phyloP scores from a whole-genome alignment of 2,329 filamentous ascomycete species.

The Aspergillus sp. region DNA sequence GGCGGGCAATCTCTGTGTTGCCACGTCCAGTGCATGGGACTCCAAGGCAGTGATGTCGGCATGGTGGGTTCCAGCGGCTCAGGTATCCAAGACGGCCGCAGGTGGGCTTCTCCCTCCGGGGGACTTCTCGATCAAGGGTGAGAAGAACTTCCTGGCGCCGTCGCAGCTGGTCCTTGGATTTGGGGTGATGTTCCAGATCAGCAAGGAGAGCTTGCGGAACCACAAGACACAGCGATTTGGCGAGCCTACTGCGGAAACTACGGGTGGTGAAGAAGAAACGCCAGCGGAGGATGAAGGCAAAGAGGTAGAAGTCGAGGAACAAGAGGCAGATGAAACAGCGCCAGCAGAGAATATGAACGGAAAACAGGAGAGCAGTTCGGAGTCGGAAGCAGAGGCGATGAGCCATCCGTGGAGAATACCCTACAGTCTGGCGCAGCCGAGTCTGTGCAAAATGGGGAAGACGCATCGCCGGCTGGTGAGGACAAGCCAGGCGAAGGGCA shows the following conservation, averaged over 20 bases:
- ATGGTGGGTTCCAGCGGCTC: conserved; percentile 87
- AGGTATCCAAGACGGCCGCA: conserved; percentile 77
- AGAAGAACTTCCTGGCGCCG: conserved; percentile 85
- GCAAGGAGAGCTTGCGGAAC: conserved; percentile 71
- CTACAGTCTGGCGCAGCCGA: conserved; percentile 11
- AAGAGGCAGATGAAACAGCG: conserved; percentile 17
- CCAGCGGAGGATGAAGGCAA: conserved; percentile 14
- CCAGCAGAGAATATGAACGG: conserved; percentile 17
- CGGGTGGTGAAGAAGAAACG: conserved; percentile 13
- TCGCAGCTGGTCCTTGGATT: conserved; percentile 81
- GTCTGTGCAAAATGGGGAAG: conserved; percentile 13
- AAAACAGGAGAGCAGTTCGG: conserved; percentile 14
- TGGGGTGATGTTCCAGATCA: conserved; percentile 78
- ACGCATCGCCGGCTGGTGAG: conserved; percentile 16
- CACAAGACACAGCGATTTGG: conserved; percentile 65
- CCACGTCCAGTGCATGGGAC: conserved; percentile 86
- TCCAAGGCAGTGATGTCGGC: conserved; percentile 92
- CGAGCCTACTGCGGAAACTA: conserved; percentile 13
- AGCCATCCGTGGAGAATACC: conserved; percentile 8
- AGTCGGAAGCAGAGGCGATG: conserved; percentile 11
- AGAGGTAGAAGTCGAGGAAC: conserved; percentile 2
- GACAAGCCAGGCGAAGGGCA: conserved; percentile 23
- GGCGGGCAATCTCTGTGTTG: conserved; percentile 75
- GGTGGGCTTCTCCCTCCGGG: conserved; percentile 75
- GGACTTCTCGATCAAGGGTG: conserved; percentile 69